phyloP scores from a whole-genome alignment of 768 basidiomycete species.

The Collybiopsis confluens region DNA sequence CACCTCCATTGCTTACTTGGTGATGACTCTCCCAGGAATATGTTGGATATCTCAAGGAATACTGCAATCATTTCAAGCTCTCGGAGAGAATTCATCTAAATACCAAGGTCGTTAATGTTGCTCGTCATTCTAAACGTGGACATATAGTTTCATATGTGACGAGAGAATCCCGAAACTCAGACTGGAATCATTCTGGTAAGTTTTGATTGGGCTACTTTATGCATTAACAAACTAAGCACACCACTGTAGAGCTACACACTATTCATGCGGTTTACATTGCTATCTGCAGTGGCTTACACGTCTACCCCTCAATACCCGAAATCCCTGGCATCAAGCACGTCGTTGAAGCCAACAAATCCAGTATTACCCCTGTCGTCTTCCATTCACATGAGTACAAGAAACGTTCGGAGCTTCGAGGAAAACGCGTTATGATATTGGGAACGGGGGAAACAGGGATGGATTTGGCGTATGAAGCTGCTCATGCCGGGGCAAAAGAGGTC shows the following conservation, averaged over 20 bases:
- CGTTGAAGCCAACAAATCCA: constrained; percentile 12
- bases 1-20: background rate
- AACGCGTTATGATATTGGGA: constrained; percentile 51
- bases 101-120: constrained; percentile 35
- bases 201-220: too few relatives aligned
- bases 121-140: constrained; percentile 25
- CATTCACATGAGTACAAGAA: constrained; percentile 53
- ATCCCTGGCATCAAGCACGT: constrained; percentile 47
- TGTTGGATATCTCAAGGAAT: constrained; percentile 45
- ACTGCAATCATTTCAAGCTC: constrained; percentile 39
- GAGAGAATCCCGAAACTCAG: constrained; percentile 14
- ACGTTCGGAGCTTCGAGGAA: constrained; percentile 37
- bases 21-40: constrained; percentile 31
- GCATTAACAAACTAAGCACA: too few relatives aligned
- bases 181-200: constrained; percentile 28
- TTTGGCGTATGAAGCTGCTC: constrained; percentile 44
- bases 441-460: constrained; percentile 66
- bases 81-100: constrained; percentile 30
- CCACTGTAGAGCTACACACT: too few relatives aligned
- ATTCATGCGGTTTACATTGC: too few relatives aligned
- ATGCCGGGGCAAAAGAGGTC: constrained; percentile 48
- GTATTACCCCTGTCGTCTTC: constrained; percentile 24
- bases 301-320: constrained; percentile 44
- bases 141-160: constrained; percentile 33
- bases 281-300: constrained; percentile 55